Base-by-base conservation (phyloP, 1,284 basidiomycete genomes). In the Heterobasidion occidentale region DNA sequence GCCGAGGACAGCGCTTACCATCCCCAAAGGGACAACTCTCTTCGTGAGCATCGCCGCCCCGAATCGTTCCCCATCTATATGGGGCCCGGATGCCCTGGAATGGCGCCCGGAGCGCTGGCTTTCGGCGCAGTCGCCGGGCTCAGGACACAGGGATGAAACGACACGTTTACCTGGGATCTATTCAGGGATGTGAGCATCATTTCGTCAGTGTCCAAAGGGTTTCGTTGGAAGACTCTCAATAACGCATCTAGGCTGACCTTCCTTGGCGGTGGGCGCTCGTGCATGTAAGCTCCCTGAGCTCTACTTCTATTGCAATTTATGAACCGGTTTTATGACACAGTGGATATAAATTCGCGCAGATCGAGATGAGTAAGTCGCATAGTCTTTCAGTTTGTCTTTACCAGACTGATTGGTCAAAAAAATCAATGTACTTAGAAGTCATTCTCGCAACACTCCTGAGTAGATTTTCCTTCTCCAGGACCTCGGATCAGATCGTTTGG, bases 81-180 rank as follows among this genome's bases (percentile, higher is more conserved):
- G 55, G 55, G 55, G 55, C 11, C 15, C 20, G 1, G 55, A 56
- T n/a, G 55, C 64, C 12, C 51, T 56, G 1, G 59, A 61, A 33
- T 65, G 62, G 62, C 57, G 56, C 42, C 64, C 64, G 2, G 63
- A 64, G 55, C 55, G 64, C 9, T 65, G 64, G 64, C 48, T 64
- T 15, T 45, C 52, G 27, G 36, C 55, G 20, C 48, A 58, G n/a
- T 58, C 57, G 14, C 17, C 38, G 46, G 58, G 46, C 12, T 42
- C 38, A 42, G 58, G 12, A 38, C 49, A 1, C 38, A 53, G 17
- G 33, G 19, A n/a, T 17, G 15, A 36, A 20, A n/a, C 9, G 19
- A 14, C 14, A 9, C 58, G 52, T n/a, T 47, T 63, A 2, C 63
- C 64, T 6, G 64, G 64, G 8, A 55, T 65, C 9, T 65, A 64